Conservation (phyloP, 2,329 filamentous ascomycete genomes). For the Pseudocercospora vitis region DNA sequence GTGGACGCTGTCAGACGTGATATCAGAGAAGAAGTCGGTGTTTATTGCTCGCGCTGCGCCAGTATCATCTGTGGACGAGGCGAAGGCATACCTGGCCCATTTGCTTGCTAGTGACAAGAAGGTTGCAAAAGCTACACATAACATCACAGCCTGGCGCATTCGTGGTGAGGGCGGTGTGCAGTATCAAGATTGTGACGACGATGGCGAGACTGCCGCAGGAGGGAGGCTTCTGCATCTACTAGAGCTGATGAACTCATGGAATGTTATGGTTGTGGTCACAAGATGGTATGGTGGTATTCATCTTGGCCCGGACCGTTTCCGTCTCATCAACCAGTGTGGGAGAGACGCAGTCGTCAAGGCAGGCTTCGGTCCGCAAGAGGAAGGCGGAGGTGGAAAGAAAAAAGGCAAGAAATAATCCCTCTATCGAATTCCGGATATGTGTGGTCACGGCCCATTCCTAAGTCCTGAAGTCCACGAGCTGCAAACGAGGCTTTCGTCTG, state of each 20-base stretch:
- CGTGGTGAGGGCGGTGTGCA: slow-evolving; percentile 51
- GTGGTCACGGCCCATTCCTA: no score
- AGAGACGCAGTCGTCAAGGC: slow-evolving; percentile 80
- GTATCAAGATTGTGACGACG: slow-evolving; percentile 94
- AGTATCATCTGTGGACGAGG: slow-evolving; percentile 70
- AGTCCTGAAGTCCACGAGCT: background rate
- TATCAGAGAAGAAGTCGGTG: slow-evolving; percentile 80
- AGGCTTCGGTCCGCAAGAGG: slow-evolving; percentile 61
- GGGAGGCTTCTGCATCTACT: slow-evolving; percentile 82
- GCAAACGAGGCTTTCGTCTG: background rate
- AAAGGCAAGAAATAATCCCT: slow-evolving; percentile 27
- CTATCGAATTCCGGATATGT: background rate
- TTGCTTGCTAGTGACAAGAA: slow-evolving; percentile 81
- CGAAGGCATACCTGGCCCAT: slow-evolving; percentile 68
- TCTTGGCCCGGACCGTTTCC: slow-evolving; percentile 84
- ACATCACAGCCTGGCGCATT: slow-evolving; percentile 93
- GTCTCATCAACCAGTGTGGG: slow-evolving; percentile 82
- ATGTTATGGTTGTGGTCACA: slow-evolving; percentile 88
- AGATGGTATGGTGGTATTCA: slow-evolving; percentile 94
- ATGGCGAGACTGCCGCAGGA: slow-evolving; percentile 91
- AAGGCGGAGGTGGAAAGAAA: slow-evolving; percentile 35
- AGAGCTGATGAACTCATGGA: slow-evolving; percentile 93
- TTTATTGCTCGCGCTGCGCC: slow-evolving; percentile 77
- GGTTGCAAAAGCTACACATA: slow-evolving; percentile 84
- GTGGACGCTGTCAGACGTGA: slow-evolving; percentile 73